Base-by-base conservation (phyloP, 1,139 yeast species). In the Suhomyces bokatorum region DNA sequence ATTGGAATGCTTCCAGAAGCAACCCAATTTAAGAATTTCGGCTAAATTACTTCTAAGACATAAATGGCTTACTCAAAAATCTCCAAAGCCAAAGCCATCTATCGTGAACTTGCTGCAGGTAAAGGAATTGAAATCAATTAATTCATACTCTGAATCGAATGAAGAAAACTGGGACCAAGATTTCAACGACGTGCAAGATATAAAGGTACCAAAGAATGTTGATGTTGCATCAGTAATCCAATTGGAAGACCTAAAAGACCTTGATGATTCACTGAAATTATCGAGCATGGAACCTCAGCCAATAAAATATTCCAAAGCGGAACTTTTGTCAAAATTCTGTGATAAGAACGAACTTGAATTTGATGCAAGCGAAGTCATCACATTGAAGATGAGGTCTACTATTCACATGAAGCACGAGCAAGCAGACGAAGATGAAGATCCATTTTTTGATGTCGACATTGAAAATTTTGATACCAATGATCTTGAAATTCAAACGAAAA, bases 1-100 rank as follows among this genome's bases (percentile, higher is more conserved):
- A 13, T 58, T 78, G 45, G 81, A 78, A 47, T 93, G 98, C 61
- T 89, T 91, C 53, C 90, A 86, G 55, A 85, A 84, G 57, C 85
- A 84, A 53, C 89, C 93, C 0, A 71, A 70, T 35, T 63, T 80
- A 26, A 69, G 96, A 47, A 69, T 73, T 1, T 66, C 78, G 12
- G 95, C 95, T 0, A 69, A 67, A 36, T 63, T 76, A 24, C 67
- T 88, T 30, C 63, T 82, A 15, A 67, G 70, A 32, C 93, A 87
- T 57, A 74, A 75, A 27, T 87, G 96, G 96, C 56, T 83, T 2
- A 42, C 42, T 11, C 45, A 39, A 12, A 27, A 41, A 6, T 12
- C 37, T 3, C 34, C 45, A 2, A 45, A 45, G n/a, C 22, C 36
- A 22, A 45, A 40, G 13, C 45, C 42, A 2, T 47, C 47, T 3